Evolutionary conservation across 345 rosid species (phyloP), one percentile per base, ranked within the genome.

Genomic region (Heritiera fomes): DNA sequence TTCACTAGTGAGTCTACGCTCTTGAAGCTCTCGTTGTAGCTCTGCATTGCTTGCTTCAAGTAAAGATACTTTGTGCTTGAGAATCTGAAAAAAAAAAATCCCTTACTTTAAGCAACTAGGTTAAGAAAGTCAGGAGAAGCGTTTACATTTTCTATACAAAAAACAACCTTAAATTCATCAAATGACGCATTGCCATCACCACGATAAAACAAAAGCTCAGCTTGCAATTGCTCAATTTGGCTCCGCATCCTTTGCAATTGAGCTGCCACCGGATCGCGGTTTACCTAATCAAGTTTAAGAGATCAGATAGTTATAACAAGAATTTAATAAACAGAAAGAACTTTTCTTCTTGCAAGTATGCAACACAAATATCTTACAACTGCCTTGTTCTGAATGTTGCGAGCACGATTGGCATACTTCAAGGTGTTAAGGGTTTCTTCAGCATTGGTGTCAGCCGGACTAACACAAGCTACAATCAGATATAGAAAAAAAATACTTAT

Each of bases 361-460:
- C 20, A 47, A 45, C 79, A 77, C 18, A 53, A 76, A 80, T 69
- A 80, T 87, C 90, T 77, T 85, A 97, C 99, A 63, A 97, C 87
- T 81, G 99, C 98, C 85, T 93, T 94, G 77, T 97, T 97, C 80
- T 94, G 98, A 75, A 97, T 97, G 84, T 97, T 97, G 23, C 99
- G 97, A 61, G 98, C 94, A 73, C 99, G 97, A 83, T 97, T 97
- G 83, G 99, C 98, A 71, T 94, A 97, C 81, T 97, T 97, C 77
- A 97, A 89, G 12, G 99, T 94, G 83, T 94, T 97, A 45, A 97
- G 63, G 8, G 99, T 97, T 87, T 97, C 99, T 85, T 97, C 99
- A 0, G 98, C 98, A 79, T 97, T 97, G 67, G 97, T 91, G 80
- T 97, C 99, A 68, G 98, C 98, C 81, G 98, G 99, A 82, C 99